These are phyloP conservation scores for Eimeria falciformis DNA, from an alignment of 169 alveolate genomes.

Conservation along the genomic window DNA sequence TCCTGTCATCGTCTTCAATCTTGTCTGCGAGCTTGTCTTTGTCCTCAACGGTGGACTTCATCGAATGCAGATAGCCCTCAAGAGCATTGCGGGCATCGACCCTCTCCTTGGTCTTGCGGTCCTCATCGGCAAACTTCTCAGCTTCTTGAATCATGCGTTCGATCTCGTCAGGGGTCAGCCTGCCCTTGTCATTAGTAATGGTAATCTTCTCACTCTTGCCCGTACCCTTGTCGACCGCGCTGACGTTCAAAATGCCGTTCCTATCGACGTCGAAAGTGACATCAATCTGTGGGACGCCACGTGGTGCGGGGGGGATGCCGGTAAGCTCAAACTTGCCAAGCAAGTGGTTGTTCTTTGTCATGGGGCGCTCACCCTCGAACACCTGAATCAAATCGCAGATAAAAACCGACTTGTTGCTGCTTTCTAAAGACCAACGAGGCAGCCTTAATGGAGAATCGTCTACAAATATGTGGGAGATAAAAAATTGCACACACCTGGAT, in stretches of 20 bases:
- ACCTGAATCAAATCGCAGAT: slow-evolving; percentile 81
- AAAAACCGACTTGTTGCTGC: background rate
- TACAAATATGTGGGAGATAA: background rate
- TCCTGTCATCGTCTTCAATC: slow-evolving; percentile 94
- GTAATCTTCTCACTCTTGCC: slow-evolving; percentile 95
- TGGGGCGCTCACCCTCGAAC: slow-evolving; percentile 98
- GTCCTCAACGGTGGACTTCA: slow-evolving; percentile 94
- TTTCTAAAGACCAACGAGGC: background rate
- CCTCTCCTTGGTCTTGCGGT: slow-evolving; percentile 91
- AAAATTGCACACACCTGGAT: slow-evolving; percentile 83
- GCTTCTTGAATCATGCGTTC: slow-evolving; percentile 96
- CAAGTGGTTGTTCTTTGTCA: slow-evolving; percentile 96
- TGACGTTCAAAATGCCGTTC: slow-evolving; percentile 95
- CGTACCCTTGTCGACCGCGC: slow-evolving; percentile 97
- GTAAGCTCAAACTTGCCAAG: slow-evolving; percentile 97
- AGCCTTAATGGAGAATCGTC: background rate
- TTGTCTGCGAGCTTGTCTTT: slow-evolving; percentile 91
- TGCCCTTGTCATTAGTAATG: slow-evolving; percentile 96
- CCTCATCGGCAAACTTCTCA: slow-evolving; percentile 96
- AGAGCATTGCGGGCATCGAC: slow-evolving; percentile 95
- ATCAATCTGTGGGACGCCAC: slow-evolving; percentile 97
- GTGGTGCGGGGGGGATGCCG: slow-evolving; percentile 96
- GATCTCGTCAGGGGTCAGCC: slow-evolving; percentile 95
- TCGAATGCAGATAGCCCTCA: slow-evolving; percentile 93
- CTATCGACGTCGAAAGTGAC: slow-evolving; percentile 96